Percentiles rank a stretch among this genome's conserved stretches.
phyloP scores from a whole-genome alignment of 495 filamentous ascomycete species.

The Tuber borchii region DNA sequence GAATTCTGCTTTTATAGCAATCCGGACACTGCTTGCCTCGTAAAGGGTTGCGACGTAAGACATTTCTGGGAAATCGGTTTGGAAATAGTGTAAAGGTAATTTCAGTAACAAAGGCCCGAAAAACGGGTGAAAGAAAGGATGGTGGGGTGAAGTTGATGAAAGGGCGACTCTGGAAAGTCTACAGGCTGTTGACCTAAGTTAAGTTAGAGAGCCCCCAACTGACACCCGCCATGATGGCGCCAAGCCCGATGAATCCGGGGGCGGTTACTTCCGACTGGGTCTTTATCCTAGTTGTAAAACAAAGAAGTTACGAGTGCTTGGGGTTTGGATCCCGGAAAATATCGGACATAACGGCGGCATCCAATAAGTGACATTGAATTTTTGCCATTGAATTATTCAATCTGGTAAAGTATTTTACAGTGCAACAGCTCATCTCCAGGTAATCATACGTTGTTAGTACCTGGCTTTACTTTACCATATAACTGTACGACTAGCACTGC shows the following conservation, averaged over 20 bases:
- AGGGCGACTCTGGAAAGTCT: neutral
- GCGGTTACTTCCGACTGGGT: neutral
- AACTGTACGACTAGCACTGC: neutral
- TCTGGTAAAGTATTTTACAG: neutral
- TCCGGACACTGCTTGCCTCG: conserved; percentile 76
- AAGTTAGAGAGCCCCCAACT: neutral
- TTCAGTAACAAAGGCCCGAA: neutral
- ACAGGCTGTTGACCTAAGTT: neutral
- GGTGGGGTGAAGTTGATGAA: neutral
- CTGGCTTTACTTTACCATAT: neutral
- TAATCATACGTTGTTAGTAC: neutral
- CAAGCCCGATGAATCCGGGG: neutral
- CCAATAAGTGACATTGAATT: neutral
- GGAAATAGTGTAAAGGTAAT: neutral
- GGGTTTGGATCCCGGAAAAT: neutral
- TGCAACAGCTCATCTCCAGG: neutral
- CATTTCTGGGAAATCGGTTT: conserved; percentile 50
- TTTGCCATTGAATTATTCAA: neutral
- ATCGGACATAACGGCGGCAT: neutral
- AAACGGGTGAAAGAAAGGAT: neutral
- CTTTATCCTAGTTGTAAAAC: neutral
- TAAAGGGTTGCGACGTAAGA: conserved; percentile 94
- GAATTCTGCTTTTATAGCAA: conserved; percentile 75
- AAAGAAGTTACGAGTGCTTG: neutral
- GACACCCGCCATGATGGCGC: neutral